Evolutionary conservation across 371 early-diverging fungal genomes (phyloP), one percentile per base, ranked within the genome.

Genomic region (Blastocladiella emersonii): DNA sequence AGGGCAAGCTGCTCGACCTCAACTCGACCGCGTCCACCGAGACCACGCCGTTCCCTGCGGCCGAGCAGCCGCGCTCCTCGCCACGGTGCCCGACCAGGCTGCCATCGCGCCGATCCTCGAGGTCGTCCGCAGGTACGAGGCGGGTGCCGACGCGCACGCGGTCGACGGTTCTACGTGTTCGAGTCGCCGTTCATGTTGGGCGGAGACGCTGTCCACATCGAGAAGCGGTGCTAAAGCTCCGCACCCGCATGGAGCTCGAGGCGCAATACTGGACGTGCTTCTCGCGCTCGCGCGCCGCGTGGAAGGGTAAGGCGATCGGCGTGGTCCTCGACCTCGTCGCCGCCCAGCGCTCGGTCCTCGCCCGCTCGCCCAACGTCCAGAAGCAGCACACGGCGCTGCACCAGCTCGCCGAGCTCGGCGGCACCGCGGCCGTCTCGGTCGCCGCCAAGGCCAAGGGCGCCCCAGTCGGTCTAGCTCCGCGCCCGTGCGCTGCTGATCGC

Each of bases 401-500:
- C 75, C 79, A 79, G 62, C 71, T 95, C 63, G 89, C 98, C 34
- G 85, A 83, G 63, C 78, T 97, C 56, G 78, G 81, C 32, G 84
- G 88, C 63, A 80, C 87, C 48, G 72, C 78, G 13, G 85, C 92
- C 10, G 79, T 89, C 72, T 90, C 91, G 80, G 92, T 93, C 32
- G 85, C 53, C n/a, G n/a, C n/a, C n/a, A n/a, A 12, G 13, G 15
- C 53, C 8, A 51, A 10, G 53, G n/a, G n/a, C n/a, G 30, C 3
- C 13, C 27, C 45, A 44, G 17, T 25, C 32, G 53, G 30, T 51
- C 53, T 2, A 51, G 12, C 77, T 95, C 44, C 88, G 89, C 75
- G 95, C 95, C 7, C 87, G 95, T 67, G 96, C 95, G 71, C 72
- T 93, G 53, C 76, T 95, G 63, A 91, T 96, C 65, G 87, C 88